These are phyloP conservation scores for Cladophialophora chaetospira DNA, from an alignment of 2,329 filamentous ascomycete species.

Conservation along the genomic window DNA sequence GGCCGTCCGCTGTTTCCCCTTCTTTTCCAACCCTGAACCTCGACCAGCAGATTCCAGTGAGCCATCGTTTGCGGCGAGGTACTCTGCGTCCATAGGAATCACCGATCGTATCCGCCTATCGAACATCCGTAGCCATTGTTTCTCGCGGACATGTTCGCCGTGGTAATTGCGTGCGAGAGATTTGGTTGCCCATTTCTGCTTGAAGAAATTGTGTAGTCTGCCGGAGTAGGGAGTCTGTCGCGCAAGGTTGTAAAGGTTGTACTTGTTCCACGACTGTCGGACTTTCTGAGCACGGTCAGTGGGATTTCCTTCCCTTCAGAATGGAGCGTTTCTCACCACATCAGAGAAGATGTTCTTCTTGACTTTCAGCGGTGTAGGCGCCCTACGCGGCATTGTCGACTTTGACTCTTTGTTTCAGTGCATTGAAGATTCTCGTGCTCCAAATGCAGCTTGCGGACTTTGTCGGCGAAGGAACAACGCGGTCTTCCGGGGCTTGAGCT, in stretches of 20 bases:
- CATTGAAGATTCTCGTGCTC: constrained; percentile 9
- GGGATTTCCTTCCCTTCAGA: not conserved
- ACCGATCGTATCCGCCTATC: constrained; percentile 76
- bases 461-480: not conserved
- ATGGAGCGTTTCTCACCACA: constrained; percentile 3
- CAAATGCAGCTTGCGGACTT: not conserved
- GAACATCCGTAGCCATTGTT: constrained; percentile 94
- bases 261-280: constrained; percentile 96
- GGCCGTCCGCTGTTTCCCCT: constrained; percentile 11
- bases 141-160: constrained; percentile 90
- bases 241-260: constrained; percentile 87
- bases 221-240: constrained; percentile 51
- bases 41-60: constrained; percentile 80
- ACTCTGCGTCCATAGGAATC: constrained; percentile 77
- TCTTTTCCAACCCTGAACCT: constrained; percentile 66
- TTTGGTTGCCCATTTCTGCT: constrained; percentile 97
- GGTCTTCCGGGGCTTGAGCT: not conserved
- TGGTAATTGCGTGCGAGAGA: constrained; percentile 82
- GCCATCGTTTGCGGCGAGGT: constrained; percentile 80
- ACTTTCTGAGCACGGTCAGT: constrained; percentile 67
- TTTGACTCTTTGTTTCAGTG: not conserved
- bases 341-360: constrained; percentile 7
- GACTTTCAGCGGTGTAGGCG: constrained; percentile 43
- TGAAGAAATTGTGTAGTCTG: constrained; percentile 74
- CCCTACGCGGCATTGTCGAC: constrained; percentile 47